phyloP scores from a whole-genome alignment of 305 asterid genomes.

The Fraxinus latifolia region DNA sequence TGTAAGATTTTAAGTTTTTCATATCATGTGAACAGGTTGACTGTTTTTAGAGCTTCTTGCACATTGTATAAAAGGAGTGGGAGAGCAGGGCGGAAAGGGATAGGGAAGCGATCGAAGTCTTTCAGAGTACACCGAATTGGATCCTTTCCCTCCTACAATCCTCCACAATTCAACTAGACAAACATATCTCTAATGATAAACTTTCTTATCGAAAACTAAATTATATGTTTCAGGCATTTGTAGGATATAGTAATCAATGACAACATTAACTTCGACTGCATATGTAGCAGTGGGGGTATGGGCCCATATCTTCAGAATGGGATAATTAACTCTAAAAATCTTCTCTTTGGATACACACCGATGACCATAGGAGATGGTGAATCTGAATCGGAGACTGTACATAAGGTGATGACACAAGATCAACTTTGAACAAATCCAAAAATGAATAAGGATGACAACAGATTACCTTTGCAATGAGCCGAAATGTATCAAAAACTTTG shows the following conservation, averaged over 20 bases:
- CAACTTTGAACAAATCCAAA: background rate
- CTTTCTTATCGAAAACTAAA: background rate
- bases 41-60: background rate
- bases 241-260: background rate
- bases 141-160: background rate
- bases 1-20: background rate
- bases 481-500: slow-evolving; percentile 81
- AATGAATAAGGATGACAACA: background rate
- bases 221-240: background rate
- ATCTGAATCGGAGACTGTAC: background rate
- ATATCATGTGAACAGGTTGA: background rate
- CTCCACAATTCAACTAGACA: background rate
- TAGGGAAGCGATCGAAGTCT: background rate
- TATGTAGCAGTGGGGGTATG: background rate
- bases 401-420: background rate
- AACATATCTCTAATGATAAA: background rate
- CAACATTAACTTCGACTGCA: background rate
- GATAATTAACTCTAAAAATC: background rate
- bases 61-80: background rate
- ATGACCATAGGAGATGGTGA: background rate
- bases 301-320: background rate
- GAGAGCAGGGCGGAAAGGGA: background rate
- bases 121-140: background rate
- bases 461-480: slow-evolving; percentile 79
- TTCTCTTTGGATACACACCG: background rate